Evolutionary conservation across 2,329 filamentous ascomycete genomes (phyloP).

Genomic region (Tolypocladium guangdongense): DNA sequence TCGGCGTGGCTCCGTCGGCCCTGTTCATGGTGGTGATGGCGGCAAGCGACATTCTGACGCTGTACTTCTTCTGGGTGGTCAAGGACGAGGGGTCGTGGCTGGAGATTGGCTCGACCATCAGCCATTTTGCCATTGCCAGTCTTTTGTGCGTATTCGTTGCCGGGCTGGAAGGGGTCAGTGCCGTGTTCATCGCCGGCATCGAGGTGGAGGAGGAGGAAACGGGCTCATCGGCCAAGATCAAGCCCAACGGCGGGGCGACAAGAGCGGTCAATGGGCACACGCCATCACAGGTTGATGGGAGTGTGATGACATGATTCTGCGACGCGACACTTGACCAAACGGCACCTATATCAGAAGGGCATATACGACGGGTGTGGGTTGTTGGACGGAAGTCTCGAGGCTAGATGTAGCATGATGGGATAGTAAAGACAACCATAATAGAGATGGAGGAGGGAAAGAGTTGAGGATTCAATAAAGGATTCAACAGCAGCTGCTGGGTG

Average conservation of each 20-base stretch:
- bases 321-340: not conserved
- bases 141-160: conserved; percentile 84
- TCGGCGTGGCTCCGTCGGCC: conserved; percentile 77
- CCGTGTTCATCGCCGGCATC: conserved; percentile 70
- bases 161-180: conserved; percentile 73
- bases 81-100: conserved; percentile 95
- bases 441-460: not conserved
- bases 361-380: not conserved
- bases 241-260: not conserved
- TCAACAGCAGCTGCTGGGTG: not conserved
- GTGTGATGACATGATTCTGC: not conserved
- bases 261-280: not conserved
- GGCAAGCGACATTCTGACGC: conserved; percentile 78
- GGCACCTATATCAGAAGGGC: not conserved
- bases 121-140: conserved; percentile 89
- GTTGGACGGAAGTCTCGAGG: not conserved
- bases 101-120: conserved; percentile 95
- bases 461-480: no score
- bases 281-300: not conserved
- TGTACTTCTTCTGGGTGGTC: conserved; percentile 97
- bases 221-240: not conserved
- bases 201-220: conserved; percentile 39
- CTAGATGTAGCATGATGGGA: not conserved
- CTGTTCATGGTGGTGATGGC: conserved; percentile 94
- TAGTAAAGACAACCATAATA: not conserved